phyloP scores from a whole-genome alignment of 495 filamentous ascomycete genomes.

The Cercophora samala region DNA sequence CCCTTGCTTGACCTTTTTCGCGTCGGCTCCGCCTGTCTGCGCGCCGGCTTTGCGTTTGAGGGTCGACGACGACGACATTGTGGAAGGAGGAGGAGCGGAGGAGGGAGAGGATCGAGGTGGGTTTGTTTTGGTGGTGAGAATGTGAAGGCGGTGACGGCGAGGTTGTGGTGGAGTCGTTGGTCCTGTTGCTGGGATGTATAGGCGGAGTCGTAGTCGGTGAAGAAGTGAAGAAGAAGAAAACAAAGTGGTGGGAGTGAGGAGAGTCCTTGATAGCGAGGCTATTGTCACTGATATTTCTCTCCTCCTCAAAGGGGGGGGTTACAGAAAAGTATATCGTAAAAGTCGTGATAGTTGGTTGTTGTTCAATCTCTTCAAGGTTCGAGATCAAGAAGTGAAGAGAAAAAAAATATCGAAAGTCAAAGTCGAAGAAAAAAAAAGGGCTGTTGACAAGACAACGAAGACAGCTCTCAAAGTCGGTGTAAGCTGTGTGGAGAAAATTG shows the following conservation, averaged over 20 bases:
- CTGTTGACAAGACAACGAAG: neutral
- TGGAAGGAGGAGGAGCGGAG: conserved; percentile 7
- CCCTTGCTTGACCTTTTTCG: conserved; percentile 71
- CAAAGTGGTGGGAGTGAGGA: neutral
- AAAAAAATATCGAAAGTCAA: neutral
- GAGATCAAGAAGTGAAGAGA: neutral
- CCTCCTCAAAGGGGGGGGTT: neutral
- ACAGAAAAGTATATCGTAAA: neutral
- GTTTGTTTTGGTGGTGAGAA: neutral
- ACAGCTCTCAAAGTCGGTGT: neutral
- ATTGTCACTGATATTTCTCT: neutral
- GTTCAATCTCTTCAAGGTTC: neutral
- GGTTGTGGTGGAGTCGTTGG: conserved; percentile 13
- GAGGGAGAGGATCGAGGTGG: neutral
- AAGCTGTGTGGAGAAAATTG: neutral
- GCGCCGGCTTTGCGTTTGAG: conserved; percentile 68
- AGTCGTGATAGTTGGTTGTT: neutral
- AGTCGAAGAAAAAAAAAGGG: neutral
- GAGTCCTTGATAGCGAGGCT: neutral
- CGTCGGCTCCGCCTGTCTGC: conserved; percentile 40
- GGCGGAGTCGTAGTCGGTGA: neutral
- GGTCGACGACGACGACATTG: conserved; percentile 49
- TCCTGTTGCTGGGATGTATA: neutral
- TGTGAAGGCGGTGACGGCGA: neutral
- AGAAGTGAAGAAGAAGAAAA: neutral